A percentile compares a stretch with the other conserved stretches of the same genome.
phyloP scores from a whole-genome alignment of 2,329 filamentous ascomycete genomes.

The Shiraia sp. region DNA sequence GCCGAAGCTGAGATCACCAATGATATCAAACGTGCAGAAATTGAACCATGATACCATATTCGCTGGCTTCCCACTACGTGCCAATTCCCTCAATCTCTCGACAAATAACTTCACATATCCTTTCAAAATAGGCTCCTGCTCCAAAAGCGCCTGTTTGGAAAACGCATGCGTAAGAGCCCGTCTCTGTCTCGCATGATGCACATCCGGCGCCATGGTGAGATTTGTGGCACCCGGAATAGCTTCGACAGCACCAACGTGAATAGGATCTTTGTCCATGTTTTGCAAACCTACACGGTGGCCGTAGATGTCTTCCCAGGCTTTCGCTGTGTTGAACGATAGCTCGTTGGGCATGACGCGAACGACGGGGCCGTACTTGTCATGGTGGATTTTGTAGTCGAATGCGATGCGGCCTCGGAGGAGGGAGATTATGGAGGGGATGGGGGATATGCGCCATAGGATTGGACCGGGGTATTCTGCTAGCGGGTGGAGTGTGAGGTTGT shows the following conservation, averaged over 20 bases:
- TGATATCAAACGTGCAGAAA: conserved; percentile 40
- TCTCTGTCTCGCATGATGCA: conserved; percentile 45
- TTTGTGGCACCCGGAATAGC: conserved; percentile 43
- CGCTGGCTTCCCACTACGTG: conserved; percentile 26
- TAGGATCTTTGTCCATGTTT: conserved; percentile 42
- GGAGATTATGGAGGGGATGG: conserved; percentile 30
- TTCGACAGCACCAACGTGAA: conserved; percentile 41
- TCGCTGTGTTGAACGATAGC: conserved; percentile 38
- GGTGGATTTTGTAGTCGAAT: conserved; percentile 35
- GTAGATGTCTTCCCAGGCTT: conserved; percentile 41
- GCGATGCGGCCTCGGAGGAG: conserved; percentile 33
- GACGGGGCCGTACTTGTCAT: conserved; percentile 41
- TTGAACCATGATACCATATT: conserved; percentile 43
- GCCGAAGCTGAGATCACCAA: conserved; percentile 38
- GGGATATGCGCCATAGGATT: conserved; percentile 33
- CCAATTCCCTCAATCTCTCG: conserved; percentile 41
- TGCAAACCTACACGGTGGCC: conserved; percentile 33
- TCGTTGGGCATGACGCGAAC: conserved; percentile 42
- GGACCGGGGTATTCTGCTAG: conserved; percentile 37
- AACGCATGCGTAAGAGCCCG: conserved; percentile 48
- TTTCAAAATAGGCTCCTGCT: conserved; percentile 47
- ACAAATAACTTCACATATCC: conserved; percentile 49
- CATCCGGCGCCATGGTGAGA: conserved; percentile 44
- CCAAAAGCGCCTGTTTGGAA: conserved; percentile 44
- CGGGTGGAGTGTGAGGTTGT: conserved; percentile 35